These are phyloP conservation scores for Kandelia obovata DNA, from an alignment of 345 rosid species.

Conservation along the genomic window DNA sequence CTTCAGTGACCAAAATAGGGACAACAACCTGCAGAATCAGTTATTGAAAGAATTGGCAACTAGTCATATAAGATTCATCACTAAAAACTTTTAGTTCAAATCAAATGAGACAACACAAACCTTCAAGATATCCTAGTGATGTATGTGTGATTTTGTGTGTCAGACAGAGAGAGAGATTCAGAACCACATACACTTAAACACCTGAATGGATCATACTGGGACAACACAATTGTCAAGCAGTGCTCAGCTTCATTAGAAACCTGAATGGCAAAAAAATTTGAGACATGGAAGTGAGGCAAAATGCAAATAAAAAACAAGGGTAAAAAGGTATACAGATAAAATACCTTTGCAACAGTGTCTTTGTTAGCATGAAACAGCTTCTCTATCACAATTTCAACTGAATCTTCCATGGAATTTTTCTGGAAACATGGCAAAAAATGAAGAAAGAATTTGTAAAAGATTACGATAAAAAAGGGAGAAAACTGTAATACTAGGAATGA, in stretches of 20 bases:
- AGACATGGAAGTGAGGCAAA: constrained; percentile 13
- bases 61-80: not conserved
- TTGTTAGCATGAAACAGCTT: constrained; percentile 83
- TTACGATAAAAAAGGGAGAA: not conserved
- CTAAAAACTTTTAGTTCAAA: not conserved
- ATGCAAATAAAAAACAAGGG: constrained; percentile 4
- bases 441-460: not conserved
- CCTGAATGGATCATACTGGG: constrained; percentile 92
- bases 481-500: not conserved
- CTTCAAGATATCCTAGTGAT: not conserved
- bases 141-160: not conserved
- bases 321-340: not conserved
- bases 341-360: constrained; percentile 73
- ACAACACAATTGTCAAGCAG: constrained; percentile 69
- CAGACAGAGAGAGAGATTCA: not conserved
- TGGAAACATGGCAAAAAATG: constrained; percentile 32
- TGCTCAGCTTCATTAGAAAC: constrained; percentile 88
- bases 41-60: not conserved
- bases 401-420: constrained; percentile 89
- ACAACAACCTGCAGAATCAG: constrained; percentile 63
- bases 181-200: constrained; percentile 74
- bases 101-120: constrained; percentile 11
- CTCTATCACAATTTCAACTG: constrained; percentile 86
- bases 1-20: constrained; percentile 86
- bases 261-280: constrained; percentile 34